Conservation (phyloP, 345 rosid genomes). For the Pistacia vera region DNA sequence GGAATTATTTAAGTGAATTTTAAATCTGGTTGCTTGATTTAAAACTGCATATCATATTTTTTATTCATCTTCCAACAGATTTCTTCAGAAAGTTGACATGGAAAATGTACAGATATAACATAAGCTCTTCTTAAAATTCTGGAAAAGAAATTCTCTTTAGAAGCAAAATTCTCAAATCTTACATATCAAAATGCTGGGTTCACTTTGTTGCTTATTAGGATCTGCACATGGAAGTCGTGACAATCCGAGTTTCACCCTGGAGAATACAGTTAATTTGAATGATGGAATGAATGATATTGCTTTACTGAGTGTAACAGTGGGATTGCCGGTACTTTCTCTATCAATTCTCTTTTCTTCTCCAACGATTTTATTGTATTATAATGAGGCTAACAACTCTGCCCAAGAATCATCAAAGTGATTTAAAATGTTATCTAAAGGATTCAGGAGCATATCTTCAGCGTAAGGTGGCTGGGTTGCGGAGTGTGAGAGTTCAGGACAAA, state of each 20-base stretch:
- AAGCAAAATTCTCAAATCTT: not conserved
- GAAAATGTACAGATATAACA: too few species aligned
- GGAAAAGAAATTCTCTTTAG: not conserved
- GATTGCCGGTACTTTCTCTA: conserved; percentile 46
- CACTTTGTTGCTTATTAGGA: conserved; percentile 28
- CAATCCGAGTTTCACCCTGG: conserved; percentile 23
- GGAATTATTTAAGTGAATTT: too few species aligned
- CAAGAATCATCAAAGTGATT: not conserved
- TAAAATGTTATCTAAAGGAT: conserved; percentile 34
- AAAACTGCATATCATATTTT: too few species aligned
- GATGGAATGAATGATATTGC: conserved; percentile 45
- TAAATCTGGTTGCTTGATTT: too few species aligned
- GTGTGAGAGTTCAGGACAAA: conserved; percentile 31
- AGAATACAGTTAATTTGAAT: conserved; percentile 25
- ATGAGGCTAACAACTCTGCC: not conserved
- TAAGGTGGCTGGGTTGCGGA: conserved; percentile 38
- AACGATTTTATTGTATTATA: not conserved
- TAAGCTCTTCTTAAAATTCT: too few species aligned
- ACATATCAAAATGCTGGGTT: not conserved
- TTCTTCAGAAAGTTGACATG: too few species aligned
- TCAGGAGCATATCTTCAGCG: conserved; percentile 60
- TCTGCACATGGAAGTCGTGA: conserved; percentile 42
- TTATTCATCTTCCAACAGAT: too few species aligned
- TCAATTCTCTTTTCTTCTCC: not conserved
- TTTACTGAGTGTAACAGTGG: conserved; percentile 52